Evolutionary conservation across 2,329 filamentous ascomycete genomes (phyloP).

Genomic region (Coleophoma eucalyptorum): DNA sequence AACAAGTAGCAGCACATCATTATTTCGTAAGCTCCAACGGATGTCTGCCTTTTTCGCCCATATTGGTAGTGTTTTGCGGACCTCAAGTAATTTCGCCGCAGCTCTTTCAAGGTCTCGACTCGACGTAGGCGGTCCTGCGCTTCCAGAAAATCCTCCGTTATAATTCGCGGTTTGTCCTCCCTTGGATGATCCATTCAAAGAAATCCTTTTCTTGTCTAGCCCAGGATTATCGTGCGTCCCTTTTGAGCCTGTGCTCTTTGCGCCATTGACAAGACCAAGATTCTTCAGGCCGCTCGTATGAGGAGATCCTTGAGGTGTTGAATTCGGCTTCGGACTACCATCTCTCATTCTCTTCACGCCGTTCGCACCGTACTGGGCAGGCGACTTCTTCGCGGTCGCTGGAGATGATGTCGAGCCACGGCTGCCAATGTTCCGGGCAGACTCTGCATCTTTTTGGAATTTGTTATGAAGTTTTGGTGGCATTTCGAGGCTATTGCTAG

Average conservation of each 20-base stretch:
- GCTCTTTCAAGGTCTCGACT: conserved; percentile 13
- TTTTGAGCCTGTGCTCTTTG: background rate
- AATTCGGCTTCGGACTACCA: conserved; percentile 13
- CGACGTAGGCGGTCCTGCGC: background rate
- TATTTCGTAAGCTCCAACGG: conserved; percentile 17
- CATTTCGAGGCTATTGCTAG: conserved; percentile 8
- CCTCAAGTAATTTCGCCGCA: conserved; percentile 16
- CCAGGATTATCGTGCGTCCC: background rate
- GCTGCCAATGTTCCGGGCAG: no score
- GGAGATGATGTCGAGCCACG: no score
- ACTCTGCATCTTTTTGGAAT: conserved; percentile 24
- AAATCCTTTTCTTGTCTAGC: background rate
- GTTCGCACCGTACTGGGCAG: background rate
- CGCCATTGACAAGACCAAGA: background rate
- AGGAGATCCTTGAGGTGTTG: background rate
- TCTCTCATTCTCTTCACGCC: conserved; percentile 14
- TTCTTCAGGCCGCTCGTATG: background rate
- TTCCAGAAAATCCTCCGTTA: background rate
- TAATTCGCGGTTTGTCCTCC: background rate
- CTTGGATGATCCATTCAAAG: background rate
- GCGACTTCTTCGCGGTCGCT: no score
- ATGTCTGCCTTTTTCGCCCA: conserved; percentile 24
- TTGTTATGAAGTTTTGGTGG: conserved; percentile 26
- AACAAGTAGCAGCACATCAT: conserved; percentile 75
- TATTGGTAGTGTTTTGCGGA: conserved; percentile 25